Evolutionary conservation across 345 rosid genomes (phyloP).

Genomic region (Salix purpurea): DNA sequence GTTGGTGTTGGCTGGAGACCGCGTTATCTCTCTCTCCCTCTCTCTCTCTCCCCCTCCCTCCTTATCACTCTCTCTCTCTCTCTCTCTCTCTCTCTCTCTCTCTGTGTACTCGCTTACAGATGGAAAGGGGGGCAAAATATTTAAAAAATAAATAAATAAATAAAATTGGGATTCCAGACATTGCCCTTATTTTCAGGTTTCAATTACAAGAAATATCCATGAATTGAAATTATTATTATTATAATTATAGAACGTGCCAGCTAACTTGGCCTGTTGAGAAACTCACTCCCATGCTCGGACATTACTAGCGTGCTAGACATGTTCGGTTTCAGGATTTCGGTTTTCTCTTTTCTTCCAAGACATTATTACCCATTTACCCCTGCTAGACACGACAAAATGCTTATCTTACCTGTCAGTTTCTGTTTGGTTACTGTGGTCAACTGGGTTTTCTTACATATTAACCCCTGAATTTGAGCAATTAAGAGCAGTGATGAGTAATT

Average conservation of each 20-base stretch:
- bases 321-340: not conserved
- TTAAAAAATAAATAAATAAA: not conserved
- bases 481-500: no score
- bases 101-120: not conserved
- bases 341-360: no score
- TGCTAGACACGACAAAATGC: not conserved
- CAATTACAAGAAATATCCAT: not conserved
- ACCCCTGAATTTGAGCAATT: not conserved
- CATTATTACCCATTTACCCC: no score
- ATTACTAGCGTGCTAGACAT: not conserved
- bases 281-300: constrained; percentile 20
- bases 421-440: not conserved
- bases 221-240: no score
- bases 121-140: not conserved
- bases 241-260: constrained; percentile 20
- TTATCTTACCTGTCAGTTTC: not conserved
- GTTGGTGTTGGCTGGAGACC: constrained; percentile 50
- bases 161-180: not conserved
- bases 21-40: constrained; percentile 17
- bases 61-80: not conserved
- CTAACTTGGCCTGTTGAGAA: constrained; percentile 9
- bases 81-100: not conserved
- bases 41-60: not conserved
- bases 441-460: not conserved
- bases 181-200: not conserved